Conservation (phyloP, 305 asterid genomes). For the Stenogyne calaminthoides region DNA sequence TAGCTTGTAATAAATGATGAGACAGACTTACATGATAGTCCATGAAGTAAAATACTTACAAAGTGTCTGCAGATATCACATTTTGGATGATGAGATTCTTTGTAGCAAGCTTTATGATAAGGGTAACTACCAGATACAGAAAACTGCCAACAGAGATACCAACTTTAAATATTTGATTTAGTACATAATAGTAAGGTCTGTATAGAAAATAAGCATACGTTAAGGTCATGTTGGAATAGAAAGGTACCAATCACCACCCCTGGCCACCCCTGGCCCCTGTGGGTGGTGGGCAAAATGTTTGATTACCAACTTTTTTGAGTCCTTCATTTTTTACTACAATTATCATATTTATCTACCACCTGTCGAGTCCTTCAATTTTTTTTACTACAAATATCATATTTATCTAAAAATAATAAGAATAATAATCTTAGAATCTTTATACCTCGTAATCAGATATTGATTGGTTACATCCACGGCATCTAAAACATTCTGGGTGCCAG, state of each 20-base stretch:
- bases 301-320: background rate
- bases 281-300: too few species aligned
- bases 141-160: constrained; percentile 57
- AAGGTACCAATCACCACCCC: too few species aligned
- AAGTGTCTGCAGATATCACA: constrained; percentile 90
- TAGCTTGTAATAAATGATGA: background rate
- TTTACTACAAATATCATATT: background rate
- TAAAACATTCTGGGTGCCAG: constrained; percentile 62
- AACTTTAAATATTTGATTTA: background rate
- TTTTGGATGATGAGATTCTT: constrained; percentile 88
- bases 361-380: background rate
- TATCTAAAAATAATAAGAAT: background rate
- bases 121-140: constrained; percentile 77
- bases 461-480: constrained; percentile 90
- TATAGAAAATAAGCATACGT: background rate
- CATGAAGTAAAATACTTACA: constrained; percentile 53
- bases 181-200: background rate
- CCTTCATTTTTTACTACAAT: background rate
- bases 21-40: constrained; percentile 17
- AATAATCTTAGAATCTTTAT: constrained; percentile 20
- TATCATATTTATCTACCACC: background rate
- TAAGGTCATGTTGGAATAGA: background rate
- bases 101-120: constrained; percentile 92
- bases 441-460: constrained; percentile 98
- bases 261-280: too few species aligned